Evolutionary conservation across 1,139 yeast species (phyloP).

Genomic region (Candida glucosophila): DNA sequence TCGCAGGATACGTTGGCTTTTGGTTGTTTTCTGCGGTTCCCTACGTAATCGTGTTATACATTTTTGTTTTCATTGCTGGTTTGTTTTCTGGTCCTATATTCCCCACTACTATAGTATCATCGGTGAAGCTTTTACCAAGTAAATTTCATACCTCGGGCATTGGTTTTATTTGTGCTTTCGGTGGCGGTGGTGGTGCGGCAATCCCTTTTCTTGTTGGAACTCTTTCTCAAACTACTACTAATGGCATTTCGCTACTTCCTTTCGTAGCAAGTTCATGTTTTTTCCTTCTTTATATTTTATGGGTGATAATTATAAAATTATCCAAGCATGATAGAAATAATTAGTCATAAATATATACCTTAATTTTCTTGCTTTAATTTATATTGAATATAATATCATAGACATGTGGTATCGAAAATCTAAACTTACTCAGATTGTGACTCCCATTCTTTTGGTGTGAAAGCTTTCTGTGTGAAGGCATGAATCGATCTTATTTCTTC

Average conservation of each 20-base stretch:
- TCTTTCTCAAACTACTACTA: conserved; percentile 27
- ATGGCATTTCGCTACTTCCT: conserved; percentile 28
- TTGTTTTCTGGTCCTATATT: conserved; percentile 72
- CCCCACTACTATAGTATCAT: conserved; percentile 64
- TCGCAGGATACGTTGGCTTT: conserved; percentile 23
- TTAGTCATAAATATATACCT: no score
- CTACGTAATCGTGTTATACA: conserved; percentile 16
- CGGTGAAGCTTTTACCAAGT: conserved; percentile 55
- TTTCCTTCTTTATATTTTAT: conserved; percentile 15
- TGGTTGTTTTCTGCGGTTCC: conserved; percentile 16
- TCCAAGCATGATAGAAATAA: not conserved
- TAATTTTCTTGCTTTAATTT: not conserved
- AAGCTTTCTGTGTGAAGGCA: conserved; percentile 90
- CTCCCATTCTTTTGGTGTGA: conserved; percentile 66
- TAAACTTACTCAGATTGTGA: conserved; percentile 13
- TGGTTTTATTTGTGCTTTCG: conserved; percentile 71
- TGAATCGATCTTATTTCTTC: conserved; percentile 82
- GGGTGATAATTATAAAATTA: conserved; percentile 17
- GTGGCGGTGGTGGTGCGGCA: conserved; percentile 67
- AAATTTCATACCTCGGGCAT: conserved; percentile 59
- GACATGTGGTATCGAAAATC: not conserved
- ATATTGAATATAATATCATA: not conserved
- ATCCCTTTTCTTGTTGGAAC: conserved; percentile 58
- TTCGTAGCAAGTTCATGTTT: conserved; percentile 20
- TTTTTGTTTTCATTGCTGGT: conserved; percentile 49